Percentiles rank a stretch among this genome's conserved stretches.
Evolutionary conservation across 176 grass and related monocot genomes (phyloP).

Genomic region (Paspalum notatum): DNA sequence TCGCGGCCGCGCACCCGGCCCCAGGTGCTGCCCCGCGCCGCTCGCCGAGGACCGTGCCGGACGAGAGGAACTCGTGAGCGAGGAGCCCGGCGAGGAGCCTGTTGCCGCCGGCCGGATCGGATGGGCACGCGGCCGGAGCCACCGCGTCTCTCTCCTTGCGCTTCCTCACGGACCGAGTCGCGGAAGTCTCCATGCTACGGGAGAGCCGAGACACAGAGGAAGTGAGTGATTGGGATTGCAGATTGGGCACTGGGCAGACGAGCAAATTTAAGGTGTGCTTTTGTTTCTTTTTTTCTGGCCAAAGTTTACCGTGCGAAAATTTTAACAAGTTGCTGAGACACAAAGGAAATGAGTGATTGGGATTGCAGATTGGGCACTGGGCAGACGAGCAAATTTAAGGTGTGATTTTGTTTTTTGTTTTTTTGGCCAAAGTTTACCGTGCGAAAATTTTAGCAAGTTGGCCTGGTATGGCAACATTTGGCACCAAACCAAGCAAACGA

Average conservation of each 20-base stretch:
- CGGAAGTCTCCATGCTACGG: constrained; percentile 1
- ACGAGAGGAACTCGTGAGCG: constrained; percentile 61
- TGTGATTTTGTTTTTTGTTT: too few relatives aligned
- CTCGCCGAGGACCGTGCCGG: constrained; percentile 42
- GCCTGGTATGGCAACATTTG: too few relatives aligned
- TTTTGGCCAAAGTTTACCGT: too few relatives aligned
- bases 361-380: too few relatives aligned
- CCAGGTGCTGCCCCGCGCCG: background rate
- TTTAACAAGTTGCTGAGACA: too few relatives aligned
- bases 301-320: too few relatives aligned
- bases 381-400: background rate
- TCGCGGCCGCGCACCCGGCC: background rate
- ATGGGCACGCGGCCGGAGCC: background rate
- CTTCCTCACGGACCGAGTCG: constrained; percentile 12
- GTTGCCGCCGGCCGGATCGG: constrained; percentile 16
- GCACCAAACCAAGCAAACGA: too few relatives aligned
- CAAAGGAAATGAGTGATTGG: background rate
- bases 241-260: too few relatives aligned
- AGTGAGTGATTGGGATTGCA: too few relatives aligned
- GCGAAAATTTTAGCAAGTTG: too few relatives aligned
- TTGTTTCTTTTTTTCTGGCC: too few relatives aligned
- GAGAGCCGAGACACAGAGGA: background rate
- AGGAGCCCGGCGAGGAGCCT: constrained; percentile 57
- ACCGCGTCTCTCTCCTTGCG: constrained; percentile 7
- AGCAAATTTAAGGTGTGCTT: background rate